Evolutionary conservation across 768 basidiomycete genomes (phyloP), one percentile per base, ranked within the genome.

Genomic region (Suillus ampliporus): DNA sequence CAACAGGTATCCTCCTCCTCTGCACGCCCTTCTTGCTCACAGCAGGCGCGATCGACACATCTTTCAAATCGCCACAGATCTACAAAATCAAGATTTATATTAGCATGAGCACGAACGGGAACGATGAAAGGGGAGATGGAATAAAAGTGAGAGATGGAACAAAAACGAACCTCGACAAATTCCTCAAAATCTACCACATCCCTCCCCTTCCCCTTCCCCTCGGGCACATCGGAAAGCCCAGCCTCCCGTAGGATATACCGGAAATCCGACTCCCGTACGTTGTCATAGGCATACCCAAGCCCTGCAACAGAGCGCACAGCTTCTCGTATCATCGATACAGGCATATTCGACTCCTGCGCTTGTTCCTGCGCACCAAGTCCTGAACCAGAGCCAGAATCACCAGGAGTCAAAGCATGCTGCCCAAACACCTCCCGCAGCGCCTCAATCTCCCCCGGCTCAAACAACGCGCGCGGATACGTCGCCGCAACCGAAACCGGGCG

Each of bases 211-310:
- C 37, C 54, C 14, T 38, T 40, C n/a, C 53, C 53, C 11, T 56
- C 54, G 13, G 37, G 23, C 11, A 5, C 79, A 23, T 76, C 75
- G 54, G 79, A 76, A 73, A 92, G 86, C 4, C 92, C 95, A 64
- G 90, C 88, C 72, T 91, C 88, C 60, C 83, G 82, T 57, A 96
- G 81, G 1, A 94, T 92, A 71, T 93, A 90, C 38, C 87, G 83
- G 47, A 88, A 81, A 64, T 94, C 91, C 65, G 86, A 85, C 47
- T 79, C 74, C 57, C 83, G 78, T 62, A 91, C 78, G 15, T 78
- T 83, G 66, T 86, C 86, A 67, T 92, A 91, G 34, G 84, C 87
- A 15, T 70, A 68, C 0, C 71, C 73, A 0, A 73, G 69, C 68
- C 72, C 72, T 23, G 70, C 71, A 40, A 56, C 17, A 56, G 40